Evolutionary conservation across 306 rosid genomes (phyloP), one percentile per base, ranked within the genome.

Genomic region (Nissolia schottii): DNA sequence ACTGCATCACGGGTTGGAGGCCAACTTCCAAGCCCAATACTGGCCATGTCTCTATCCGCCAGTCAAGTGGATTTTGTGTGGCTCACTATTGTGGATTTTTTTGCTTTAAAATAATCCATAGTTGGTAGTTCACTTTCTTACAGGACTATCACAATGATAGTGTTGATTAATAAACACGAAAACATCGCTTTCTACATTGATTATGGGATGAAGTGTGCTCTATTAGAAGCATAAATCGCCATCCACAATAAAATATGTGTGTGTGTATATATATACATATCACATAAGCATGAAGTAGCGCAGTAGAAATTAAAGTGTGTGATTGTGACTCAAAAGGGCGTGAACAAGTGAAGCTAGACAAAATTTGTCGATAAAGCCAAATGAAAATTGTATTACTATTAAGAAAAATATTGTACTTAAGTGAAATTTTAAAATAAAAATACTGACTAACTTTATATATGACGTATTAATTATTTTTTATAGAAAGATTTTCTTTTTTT

Each of bases 121-220:
- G 76, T 75, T 51, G 84, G 79, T 20, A 40, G 22, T 76, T 75
- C 75, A 73, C 74, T 76, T 73, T 64, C 80, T 60, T 35, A 41
- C 19, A 32, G 31, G 49, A 38, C 45, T 23, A 51, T 23, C 63
- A 37, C 43, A 60, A 43, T 57, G 78, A 66, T 9, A 58, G 64
- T 25, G 61, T 64, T 70, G 37, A 57, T 63, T 5, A 70, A 65
- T 43, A 40, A 78, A 79, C 79, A 14, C 14, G 51, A 37, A 24
- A 60, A 62, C 51, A 32, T 76, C 63, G 18, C 66, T 78, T 78
- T 78, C 82, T 27, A 4, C 28, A 59, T 43, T 77, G 64, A 71
- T 72, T 41, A 23, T 72, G 82, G 76, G 57, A 46, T 38, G 81
- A 50, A 24, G 68, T 43, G 69, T 41, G 74, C 78, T 64, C 18